phyloP scores from a whole-genome alignment of 2,329 filamentous ascomycete species.

The Colletotrichum musicola region DNA sequence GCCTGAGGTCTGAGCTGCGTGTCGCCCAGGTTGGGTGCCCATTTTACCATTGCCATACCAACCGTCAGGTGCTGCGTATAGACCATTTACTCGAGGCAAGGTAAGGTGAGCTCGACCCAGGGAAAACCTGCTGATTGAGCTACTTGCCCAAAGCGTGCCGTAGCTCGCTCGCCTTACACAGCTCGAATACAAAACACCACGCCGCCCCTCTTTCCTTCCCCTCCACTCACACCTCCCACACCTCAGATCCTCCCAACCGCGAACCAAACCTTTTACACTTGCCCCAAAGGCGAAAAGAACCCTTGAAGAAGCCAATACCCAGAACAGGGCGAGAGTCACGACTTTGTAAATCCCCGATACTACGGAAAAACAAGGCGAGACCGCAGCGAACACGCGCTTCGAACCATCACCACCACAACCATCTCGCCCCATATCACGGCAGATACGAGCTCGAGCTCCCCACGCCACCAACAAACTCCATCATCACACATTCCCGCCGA shows the following conservation, averaged over 20 bases:
- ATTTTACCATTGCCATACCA: conserved; percentile 30
- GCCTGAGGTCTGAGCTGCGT: conserved; percentile 9
- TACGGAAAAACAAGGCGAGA: conserved; percentile 32
- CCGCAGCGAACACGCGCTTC: background rate
- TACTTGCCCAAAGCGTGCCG: conserved; percentile 2
- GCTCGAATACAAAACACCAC: conserved; percentile 29
- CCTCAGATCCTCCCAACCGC: conserved; percentile 7
- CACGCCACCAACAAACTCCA: background rate
- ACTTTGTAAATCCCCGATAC: conserved; percentile 12
- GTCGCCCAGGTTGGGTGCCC: too few species aligned
- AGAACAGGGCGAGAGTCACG: conserved; percentile 13
- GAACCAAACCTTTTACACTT: background rate
- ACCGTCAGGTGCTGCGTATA: background rate
- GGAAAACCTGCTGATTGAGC: too few species aligned
- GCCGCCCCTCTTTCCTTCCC: conserved; percentile 14
- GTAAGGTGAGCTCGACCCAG: too few species aligned
- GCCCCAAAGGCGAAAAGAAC: too few species aligned
- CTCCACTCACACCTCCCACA: background rate
- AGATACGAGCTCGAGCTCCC: conserved; percentile 20
- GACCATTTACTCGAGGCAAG: too few species aligned
- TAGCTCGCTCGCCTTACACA: background rate
- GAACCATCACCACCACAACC: background rate
- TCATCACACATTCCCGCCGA: background rate
- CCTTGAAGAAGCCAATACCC: background rate
- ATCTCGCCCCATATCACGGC: conserved; percentile 8